phyloP scores from a whole-genome alignment of 176 grass and related monocot species.

The Puya raimondii region DNA sequence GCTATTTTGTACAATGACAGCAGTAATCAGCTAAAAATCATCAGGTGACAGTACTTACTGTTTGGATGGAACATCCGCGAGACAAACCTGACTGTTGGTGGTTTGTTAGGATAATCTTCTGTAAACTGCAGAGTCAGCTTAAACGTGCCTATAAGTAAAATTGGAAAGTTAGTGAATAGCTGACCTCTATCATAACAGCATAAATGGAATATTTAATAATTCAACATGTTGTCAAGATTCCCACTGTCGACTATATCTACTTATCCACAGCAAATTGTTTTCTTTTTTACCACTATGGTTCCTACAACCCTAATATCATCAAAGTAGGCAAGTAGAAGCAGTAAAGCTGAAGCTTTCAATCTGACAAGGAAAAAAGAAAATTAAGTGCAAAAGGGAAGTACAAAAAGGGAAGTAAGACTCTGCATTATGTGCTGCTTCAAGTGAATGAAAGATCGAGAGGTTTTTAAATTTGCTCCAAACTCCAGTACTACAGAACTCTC shows the following conservation, averaged over 20 bases:
- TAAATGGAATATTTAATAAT: background rate
- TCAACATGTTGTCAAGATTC: background rate
- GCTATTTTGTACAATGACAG: background rate
- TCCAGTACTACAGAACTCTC: background rate
- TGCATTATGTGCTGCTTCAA: background rate
- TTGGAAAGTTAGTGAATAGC: background rate
- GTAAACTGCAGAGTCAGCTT: constrained; percentile 42
- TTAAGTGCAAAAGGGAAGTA: background rate
- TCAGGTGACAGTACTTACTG: constrained; percentile 14
- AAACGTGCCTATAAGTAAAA: constrained; percentile 30
- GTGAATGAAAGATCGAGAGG: background rate
- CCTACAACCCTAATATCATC: no score
- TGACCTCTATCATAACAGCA: background rate
- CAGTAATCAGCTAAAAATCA: background rate
- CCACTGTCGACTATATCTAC: background rate
- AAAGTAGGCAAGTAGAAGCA: background rate
- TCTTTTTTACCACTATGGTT: background rate
- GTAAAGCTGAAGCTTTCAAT: background rate
- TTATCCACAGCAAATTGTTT: background rate
- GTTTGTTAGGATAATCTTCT: constrained; percentile 52
- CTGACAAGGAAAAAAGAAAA: background rate
- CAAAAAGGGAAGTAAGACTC: no score
- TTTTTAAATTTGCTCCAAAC: background rate
- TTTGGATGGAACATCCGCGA: constrained; percentile 50
- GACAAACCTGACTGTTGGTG: constrained; percentile 44